Percentiles rank a stretch among this genome's conserved stretches.
Conservation (phyloP, 108 stramenopile genomes). For the Bacterosira constricta region DNA sequence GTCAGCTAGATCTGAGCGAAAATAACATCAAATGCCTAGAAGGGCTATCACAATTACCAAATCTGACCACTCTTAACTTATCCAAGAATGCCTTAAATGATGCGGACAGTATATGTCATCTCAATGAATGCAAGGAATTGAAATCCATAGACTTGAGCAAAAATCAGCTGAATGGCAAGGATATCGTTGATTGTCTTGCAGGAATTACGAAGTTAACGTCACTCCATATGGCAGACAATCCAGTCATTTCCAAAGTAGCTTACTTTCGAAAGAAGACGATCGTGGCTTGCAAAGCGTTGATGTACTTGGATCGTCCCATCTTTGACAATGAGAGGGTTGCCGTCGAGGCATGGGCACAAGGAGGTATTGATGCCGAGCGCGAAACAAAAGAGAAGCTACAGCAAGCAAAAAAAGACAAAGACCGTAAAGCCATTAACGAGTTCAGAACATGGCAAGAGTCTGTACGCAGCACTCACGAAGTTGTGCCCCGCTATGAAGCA, state of each 20-base stretch:
- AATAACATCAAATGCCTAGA: slow-evolving; percentile 53
- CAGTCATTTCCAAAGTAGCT: slow-evolving; percentile 42
- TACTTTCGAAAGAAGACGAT: slow-evolving; percentile 80
- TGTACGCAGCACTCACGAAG: slow-evolving; percentile 6
- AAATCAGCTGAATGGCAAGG: slow-evolving; percentile 53
- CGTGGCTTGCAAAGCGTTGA: slow-evolving; percentile 49
- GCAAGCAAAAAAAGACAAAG: slow-evolving; percentile 34
- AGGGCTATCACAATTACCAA: slow-evolving; percentile 23
- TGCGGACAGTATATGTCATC: slow-evolving; percentile 38
- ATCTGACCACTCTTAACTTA: slow-evolving; percentile 60
- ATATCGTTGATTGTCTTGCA: slow-evolving; percentile 39
- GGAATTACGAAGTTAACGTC: slow-evolving; percentile 33
- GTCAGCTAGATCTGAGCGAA: slow-evolving; percentile 61
- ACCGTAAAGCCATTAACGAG: slow-evolving; percentile 31
- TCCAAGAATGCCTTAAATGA: slow-evolving; percentile 51
- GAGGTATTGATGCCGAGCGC: slow-evolving; percentile 65
- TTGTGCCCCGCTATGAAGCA: background rate
- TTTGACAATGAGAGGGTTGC: slow-evolving; percentile 67
- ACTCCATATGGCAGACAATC: slow-evolving; percentile 60
- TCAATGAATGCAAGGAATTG: slow-evolving; percentile 48
- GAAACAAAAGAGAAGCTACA: slow-evolving; percentile 34
- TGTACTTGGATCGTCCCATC: slow-evolving; percentile 81
- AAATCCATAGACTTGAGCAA: slow-evolving; percentile 53
- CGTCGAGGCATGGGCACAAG: slow-evolving; percentile 64
- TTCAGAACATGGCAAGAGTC: slow-evolving; percentile 53